Evolutionary conservation across 2,329 filamentous ascomycete species (phyloP).

Genomic region (Beauveria medogensis): DNA sequence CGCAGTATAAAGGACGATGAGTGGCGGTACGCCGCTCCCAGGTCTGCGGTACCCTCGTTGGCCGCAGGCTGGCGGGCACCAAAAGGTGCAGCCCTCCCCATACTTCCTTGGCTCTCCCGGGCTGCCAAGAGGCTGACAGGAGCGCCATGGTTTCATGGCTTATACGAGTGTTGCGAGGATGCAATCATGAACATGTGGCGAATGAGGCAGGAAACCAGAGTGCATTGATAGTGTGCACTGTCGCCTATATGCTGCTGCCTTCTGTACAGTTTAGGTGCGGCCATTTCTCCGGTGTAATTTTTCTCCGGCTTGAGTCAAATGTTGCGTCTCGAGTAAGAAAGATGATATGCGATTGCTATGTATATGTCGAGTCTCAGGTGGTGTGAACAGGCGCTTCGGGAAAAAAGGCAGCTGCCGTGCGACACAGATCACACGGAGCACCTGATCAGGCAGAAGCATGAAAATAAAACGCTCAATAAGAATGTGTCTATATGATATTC

Average conservation of each 20-base stretch:
- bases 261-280: not conserved
- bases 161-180: not conserved
- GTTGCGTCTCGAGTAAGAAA: not conserved
- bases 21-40: conserved; percentile 2
- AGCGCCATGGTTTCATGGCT: conserved; percentile 1
- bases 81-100: conserved; percentile 1
- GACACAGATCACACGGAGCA: not conserved
- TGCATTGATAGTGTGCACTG: not conserved
- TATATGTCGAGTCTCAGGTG: not conserved
- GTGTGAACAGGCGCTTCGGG: not conserved
- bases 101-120: not conserved
- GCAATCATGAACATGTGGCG: not conserved
- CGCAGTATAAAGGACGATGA: not conserved
- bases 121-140: not conserved
- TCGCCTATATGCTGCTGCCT: not conserved
- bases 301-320: not conserved
- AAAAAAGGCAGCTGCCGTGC: too few species aligned
- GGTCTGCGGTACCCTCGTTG: not conserved
- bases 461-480: too few species aligned
- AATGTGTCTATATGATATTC: not conserved
- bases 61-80: not conserved
- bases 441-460: not conserved
- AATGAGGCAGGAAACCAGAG: not conserved
- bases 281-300: not conserved
- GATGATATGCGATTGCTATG: not conserved